Evolutionary conservation across 2,329 filamentous ascomycete species (phyloP), one percentile per base, ranked within the genome.

Genomic region (Colletotrichum eleusines): DNA sequence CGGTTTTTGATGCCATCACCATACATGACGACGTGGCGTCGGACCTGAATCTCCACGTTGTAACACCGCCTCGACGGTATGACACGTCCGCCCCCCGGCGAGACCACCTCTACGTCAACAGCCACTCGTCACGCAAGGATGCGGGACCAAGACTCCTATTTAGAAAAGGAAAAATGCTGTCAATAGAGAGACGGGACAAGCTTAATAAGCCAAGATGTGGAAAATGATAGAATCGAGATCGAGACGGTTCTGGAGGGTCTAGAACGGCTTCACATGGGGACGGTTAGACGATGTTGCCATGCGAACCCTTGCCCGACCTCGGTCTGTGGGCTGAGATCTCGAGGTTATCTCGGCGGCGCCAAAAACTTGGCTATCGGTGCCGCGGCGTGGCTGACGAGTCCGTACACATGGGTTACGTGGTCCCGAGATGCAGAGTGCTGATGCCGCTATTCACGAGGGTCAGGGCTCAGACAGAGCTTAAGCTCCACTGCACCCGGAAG

Each of bases 351-450:
- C 23, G 18, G 54, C 31, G 18, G 12, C 48, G 42, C 26, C 12
- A 16, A 66, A n/a, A 18, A 18, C 40, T 20, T 54, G 16, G 46
- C 46, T 55, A 48, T 40, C 28, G 11, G 11, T 20, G 26, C 12
- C 16, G 31, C 61, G 48, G 54, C 28, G 62, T 51, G 66, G 62
- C 48, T 26, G 9, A 14, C 12, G 35, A 53, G n/a, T 42, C 11
- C 5, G 4, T 9, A 1, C 5, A 12, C 44, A 42, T 23, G 35
- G 31, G 35, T 31, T 23, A 16, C 23, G 23, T 42, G 23, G 23
- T 42, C 23, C 28, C 31, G 31, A n/a, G 51, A 12, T 54, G 20
- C 18, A 14, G 20, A n/a, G 18, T 23, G 23, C 3, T 40, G 12
- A 31, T n/a, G 28, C 12, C 31, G 12, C 20, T 31, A 12, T 14